These are phyloP conservation scores for Fistulinella staudtii DNA, from an alignment of 1,284 basidiomycete species.

Conservation along the genomic window DNA sequence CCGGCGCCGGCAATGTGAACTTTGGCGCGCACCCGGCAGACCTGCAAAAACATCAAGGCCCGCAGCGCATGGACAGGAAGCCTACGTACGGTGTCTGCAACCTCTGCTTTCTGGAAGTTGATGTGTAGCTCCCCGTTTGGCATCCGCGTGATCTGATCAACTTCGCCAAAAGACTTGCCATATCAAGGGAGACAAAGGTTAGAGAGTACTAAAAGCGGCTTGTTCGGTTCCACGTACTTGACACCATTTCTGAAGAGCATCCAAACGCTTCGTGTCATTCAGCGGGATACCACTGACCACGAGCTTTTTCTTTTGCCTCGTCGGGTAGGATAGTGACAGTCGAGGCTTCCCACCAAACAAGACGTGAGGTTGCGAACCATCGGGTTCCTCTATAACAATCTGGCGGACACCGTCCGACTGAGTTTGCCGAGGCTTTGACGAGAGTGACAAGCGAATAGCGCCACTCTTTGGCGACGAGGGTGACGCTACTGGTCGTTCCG, in stretches of 20 bases:
- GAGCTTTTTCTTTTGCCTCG: constrained; percentile 48
- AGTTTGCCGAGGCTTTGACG: constrained; percentile 17
- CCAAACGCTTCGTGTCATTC: constrained; percentile 48
- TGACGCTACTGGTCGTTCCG: constrained; percentile 25
- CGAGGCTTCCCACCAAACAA: constrained; percentile 37
- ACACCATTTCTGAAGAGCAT: constrained; percentile 64
- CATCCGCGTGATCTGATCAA: constrained; percentile 64
- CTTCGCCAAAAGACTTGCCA: constrained; percentile 64
- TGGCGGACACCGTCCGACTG: constrained; percentile 22
- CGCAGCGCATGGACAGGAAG: background rate
- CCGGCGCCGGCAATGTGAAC: constrained; percentile 69
- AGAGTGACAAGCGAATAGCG: constrained; percentile 26
- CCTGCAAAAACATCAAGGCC: constrained; percentile 37
- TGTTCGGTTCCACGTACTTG: constrained; percentile 45
- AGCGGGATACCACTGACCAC: constrained; percentile 52
- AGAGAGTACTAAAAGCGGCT: constrained; percentile 3
- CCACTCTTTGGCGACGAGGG: constrained; percentile 21
- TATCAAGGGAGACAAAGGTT: background rate
- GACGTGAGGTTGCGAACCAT: constrained; percentile 29
- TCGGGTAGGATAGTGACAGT: constrained; percentile 43
- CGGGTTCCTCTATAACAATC: constrained; percentile 34
- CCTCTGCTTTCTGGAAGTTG: constrained; percentile 65
- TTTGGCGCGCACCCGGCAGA: constrained; percentile 69
- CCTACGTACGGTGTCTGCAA: constrained; percentile 66
- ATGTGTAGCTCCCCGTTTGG: constrained; percentile 71